These are phyloP conservation scores for Carex myosuroides DNA, from an alignment of 176 grass and related monocot species.

Conservation along the genomic window DNA sequence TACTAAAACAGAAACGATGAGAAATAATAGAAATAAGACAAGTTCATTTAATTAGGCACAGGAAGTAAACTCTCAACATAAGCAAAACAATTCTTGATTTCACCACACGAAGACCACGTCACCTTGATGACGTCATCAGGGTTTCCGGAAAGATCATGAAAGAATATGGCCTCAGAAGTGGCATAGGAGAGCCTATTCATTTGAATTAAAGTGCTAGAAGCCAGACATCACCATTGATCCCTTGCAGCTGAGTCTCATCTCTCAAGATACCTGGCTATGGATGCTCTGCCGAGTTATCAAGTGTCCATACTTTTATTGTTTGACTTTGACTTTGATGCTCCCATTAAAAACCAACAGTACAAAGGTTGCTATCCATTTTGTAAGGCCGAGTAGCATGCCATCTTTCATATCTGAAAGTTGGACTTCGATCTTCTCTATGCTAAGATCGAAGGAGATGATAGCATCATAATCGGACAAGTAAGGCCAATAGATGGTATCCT, in stretches of 20 bases:
- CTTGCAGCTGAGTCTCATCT: not conserved
- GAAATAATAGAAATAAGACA: too few species aligned
- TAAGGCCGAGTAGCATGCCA: not conserved
- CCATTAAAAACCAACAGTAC: not conserved
- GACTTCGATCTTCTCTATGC: not conserved
- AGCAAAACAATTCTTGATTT: constrained; percentile 5
- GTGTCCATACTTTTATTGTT: not conserved
- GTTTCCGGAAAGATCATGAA: not conserved
- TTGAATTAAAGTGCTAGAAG: not conserved
- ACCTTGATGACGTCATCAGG: not conserved
- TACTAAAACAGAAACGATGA: too few species aligned
- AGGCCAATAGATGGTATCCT: not conserved
- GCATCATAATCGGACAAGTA: not conserved
- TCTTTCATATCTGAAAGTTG: not conserved
- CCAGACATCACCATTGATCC: not conserved
- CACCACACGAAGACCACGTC: not conserved
- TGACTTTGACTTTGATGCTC: not conserved
- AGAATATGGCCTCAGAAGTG: not conserved
- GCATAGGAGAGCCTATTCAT: not conserved
- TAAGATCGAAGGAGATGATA: not conserved
- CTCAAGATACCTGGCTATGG: not conserved
- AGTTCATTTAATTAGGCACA: not conserved
- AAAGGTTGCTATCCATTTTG: not conserved
- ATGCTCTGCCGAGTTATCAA: not conserved
- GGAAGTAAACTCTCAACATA: constrained; percentile 10